Percentiles rank a stretch among this genome's conserved stretches.
phyloP scores from a whole-genome alignment of 306 rosid genomes.

The Begonia loranthoides region DNA sequence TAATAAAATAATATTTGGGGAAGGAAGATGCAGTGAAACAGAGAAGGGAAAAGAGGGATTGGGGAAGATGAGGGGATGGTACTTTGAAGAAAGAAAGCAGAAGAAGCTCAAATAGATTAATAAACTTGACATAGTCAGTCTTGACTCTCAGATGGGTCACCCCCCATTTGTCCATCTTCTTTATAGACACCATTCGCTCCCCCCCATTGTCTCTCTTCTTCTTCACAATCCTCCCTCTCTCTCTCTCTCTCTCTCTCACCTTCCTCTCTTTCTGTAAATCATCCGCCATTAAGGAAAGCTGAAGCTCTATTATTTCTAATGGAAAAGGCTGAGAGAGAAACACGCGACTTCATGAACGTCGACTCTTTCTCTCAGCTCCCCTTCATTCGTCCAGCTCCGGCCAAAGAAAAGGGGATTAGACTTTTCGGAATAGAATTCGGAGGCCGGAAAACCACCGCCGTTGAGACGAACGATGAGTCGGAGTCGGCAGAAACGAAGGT shows the following conservation, averaged over 20 bases:
- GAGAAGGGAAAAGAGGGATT: neutral
- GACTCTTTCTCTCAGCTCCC: slow-evolving; percentile 95
- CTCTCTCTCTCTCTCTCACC: neutral
- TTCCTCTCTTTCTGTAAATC: neutral
- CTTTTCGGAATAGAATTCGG: slow-evolving; percentile 82
- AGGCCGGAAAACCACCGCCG: neutral
- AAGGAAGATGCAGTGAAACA: too few species aligned
- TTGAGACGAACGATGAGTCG: slow-evolving; percentile 7
- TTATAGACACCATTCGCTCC: slow-evolving; percentile 45
- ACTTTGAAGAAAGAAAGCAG: slow-evolving; percentile 38
- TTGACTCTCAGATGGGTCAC: slow-evolving; percentile 71
- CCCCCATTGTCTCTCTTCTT: slow-evolving; percentile 1
- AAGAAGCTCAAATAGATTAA: slow-evolving; percentile 23
- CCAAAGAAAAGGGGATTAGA: slow-evolving; percentile 46
- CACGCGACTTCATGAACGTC: slow-evolving; percentile 88
- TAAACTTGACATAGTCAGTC: slow-evolving; percentile 68
- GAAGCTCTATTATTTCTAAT: slow-evolving; percentile 16
- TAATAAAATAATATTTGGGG: too few species aligned
- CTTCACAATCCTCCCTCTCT: slow-evolving; percentile 3
- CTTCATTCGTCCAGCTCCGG: slow-evolving; percentile 67
- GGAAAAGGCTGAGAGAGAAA: slow-evolving; percentile 72
- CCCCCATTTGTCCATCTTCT: slow-evolving; percentile 46
- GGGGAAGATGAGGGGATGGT: slow-evolving; percentile 17
- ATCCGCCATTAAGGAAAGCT: too few species aligned
- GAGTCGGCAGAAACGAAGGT: slow-evolving; percentile 23